A percentile compares a stretch with the other conserved stretches of the same genome.
Evolutionary conservation across 192 early-diverging fungal genomes (phyloP).

Genomic region (Coemansia reversa): DNA sequence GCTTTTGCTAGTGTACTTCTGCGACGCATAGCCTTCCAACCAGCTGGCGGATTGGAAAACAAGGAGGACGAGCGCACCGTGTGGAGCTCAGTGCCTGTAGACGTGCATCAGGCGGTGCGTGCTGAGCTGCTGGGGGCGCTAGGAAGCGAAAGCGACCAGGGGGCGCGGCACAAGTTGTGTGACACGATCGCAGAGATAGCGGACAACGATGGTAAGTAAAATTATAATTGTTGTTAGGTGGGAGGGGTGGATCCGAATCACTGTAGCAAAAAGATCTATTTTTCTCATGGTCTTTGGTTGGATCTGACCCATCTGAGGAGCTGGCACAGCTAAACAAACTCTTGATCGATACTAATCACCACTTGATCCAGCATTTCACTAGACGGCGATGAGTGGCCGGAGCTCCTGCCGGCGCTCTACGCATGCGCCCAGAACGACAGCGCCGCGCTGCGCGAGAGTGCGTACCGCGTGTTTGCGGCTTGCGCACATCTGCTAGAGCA

Average conservation of each 20-base stretch:
- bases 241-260: background rate
- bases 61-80: conserved; percentile 61
- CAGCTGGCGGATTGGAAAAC: conserved; percentile 24
- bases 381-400: conserved; percentile 63
- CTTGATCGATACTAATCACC: background rate
- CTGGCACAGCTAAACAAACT: background rate
- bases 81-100: conserved; percentile 70
- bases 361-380: background rate
- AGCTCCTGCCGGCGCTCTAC: conserved; percentile 77
- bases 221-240: conserved; percentile 1
- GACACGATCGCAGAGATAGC: conserved; percentile 92
- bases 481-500: conserved; percentile 76
- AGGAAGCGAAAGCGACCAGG: conserved; percentile 66
- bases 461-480: conserved; percentile 85
- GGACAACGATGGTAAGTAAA: conserved; percentile 54
- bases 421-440: conserved; percentile 76
- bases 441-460: conserved; percentile 78
- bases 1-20: conserved; percentile 68
- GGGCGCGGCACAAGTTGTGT: conserved; percentile 87
- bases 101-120: conserved; percentile 69
- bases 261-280: background rate
- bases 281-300: background rate
- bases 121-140: conserved; percentile 77
- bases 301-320: background rate
- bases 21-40: conserved; percentile 64